Base-by-base conservation (phyloP, 345 rosid species). In the Corymbia maculata region DNA sequence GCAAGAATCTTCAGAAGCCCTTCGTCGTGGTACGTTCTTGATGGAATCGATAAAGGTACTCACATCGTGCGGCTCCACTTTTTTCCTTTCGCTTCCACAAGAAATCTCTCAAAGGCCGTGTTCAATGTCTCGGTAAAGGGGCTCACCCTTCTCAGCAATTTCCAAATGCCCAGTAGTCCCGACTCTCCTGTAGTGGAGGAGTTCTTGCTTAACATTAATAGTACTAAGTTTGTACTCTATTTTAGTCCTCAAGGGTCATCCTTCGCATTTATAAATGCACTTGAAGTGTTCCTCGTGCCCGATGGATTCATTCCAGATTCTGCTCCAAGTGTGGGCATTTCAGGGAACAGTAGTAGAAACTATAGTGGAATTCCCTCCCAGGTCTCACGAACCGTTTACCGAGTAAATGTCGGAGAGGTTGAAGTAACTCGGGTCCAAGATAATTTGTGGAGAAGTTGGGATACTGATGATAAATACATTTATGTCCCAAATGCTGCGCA, bases 221-320 rank as follows among this genome's bases (percentile, higher is more conserved):
- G 59, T 3, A 87, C 84, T 5, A 55, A 80, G 47, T 93, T 93
- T 85, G 10, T 36, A 4, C 86, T 95, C 88, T 82, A 8, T 16
- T 95, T 94, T 86, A 16, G 11, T 7, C 98, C 97, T 5, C 45
- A 51, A 24, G 89, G 2, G 6, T 88, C 91, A 8, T 94, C 96
- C 32, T 87, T 96, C 1, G 94, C 98, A 9, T 88, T 94, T 85
- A 85, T 94, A n/a, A 97, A 93, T 70, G 99, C 98, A 86, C 92
- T 96, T 4, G 97, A 95, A 88, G 93, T 92, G 85, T 94, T 97
- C 88, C 89, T 66, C 19, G 91, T 90, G 28, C 94, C 91, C 19
- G 82, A 86, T 4, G 85, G 92, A 64, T 90, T 93, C 70, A 87
- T 92, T 53, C 59, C 80, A 19, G 86, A 88, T 61, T 21, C 51